A percentile compares a stretch with the other conserved stretches of the same genome.
These are phyloP conservation scores for Chrysosporium queenslandicum DNA, from an alignment of 2,329 filamentous ascomycete genomes.

Conservation along the genomic window DNA sequence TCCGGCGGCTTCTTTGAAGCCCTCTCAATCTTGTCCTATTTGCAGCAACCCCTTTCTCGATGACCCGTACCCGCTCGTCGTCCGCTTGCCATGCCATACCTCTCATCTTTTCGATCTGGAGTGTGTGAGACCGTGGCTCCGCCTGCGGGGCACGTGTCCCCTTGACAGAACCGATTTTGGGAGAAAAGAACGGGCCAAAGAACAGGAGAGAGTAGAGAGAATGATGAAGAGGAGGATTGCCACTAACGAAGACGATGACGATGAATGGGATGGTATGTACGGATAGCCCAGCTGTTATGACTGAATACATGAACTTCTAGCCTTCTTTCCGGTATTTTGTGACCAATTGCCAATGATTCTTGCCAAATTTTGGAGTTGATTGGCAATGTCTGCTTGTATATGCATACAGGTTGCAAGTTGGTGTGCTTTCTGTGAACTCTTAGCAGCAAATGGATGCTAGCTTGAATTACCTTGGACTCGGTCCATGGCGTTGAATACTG, in stretches of 20 bases:
- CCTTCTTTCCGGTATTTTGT: neutral
- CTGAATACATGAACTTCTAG: too few relatives aligned
- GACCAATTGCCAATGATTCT: neutral
- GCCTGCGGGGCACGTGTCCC: conserved; percentile 54
- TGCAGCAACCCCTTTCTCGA: conserved; percentile 53
- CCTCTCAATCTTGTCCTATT: conserved; percentile 48
- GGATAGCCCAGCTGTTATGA: conserved; percentile 18
- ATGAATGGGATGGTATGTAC: conserved; percentile 43
- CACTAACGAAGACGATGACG: conserved; percentile 35
- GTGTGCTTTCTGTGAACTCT: too few relatives aligned
- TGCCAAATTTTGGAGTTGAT: neutral
- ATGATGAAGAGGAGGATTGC: conserved; percentile 37
- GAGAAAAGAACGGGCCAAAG: conserved; percentile 45
- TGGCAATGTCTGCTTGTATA: too few relatives aligned
- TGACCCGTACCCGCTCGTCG: conserved; percentile 55
- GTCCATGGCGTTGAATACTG: too few relatives aligned
- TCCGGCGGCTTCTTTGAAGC: conserved; percentile 45
- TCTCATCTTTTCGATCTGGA: conserved; percentile 56
- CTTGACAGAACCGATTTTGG: conserved; percentile 51
- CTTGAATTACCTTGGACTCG: too few relatives aligned
- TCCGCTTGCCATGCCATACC: conserved; percentile 51
- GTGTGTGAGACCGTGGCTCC: conserved; percentile 55
- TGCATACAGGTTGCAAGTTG: too few relatives aligned
- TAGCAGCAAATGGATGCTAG: too few relatives aligned
- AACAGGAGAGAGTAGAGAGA: conserved; percentile 44